phyloP scores from a whole-genome alignment of 2,329 filamentous ascomycete genomes.

The Ophiostoma australiae region DNA sequence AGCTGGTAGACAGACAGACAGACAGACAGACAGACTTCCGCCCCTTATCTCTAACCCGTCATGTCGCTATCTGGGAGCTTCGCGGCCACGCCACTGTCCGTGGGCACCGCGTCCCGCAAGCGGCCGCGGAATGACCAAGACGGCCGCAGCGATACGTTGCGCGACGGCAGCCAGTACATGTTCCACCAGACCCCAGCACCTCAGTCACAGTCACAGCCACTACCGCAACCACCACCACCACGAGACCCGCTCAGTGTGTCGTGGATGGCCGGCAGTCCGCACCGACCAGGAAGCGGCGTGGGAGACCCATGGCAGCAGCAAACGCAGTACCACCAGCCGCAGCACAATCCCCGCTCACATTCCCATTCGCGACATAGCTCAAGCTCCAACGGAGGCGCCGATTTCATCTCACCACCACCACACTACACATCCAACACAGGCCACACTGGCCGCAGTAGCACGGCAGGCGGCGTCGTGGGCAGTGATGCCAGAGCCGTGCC shows the following conservation, averaged over 20 bases:
- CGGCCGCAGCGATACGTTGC: neutral
- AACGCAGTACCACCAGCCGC: neutral
- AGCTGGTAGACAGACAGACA: too few species aligned
- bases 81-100: neutral
- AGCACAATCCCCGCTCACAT: neutral
- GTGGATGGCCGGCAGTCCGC: slow-evolving; percentile 2
- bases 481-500: neutral
- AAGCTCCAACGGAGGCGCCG: neutral
- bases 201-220: neutral
- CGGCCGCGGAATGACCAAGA: neutral
- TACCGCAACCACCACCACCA: neutral
- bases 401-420: neutral
- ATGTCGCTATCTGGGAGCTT: neutral
- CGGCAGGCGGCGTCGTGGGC: neutral
- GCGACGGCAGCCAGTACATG: neutral
- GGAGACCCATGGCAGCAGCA: neutral
- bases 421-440: neutral
- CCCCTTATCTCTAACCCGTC: neutral
- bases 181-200: neutral
- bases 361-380: neutral
- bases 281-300: neutral
- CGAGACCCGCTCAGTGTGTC: neutral
- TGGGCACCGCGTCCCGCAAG: neutral
- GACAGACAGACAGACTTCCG: neutral
- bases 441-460: neutral